phyloP scores from a whole-genome alignment of 202 grass and related monocot genomes.

The Brachypodium distachyon region DNA sequence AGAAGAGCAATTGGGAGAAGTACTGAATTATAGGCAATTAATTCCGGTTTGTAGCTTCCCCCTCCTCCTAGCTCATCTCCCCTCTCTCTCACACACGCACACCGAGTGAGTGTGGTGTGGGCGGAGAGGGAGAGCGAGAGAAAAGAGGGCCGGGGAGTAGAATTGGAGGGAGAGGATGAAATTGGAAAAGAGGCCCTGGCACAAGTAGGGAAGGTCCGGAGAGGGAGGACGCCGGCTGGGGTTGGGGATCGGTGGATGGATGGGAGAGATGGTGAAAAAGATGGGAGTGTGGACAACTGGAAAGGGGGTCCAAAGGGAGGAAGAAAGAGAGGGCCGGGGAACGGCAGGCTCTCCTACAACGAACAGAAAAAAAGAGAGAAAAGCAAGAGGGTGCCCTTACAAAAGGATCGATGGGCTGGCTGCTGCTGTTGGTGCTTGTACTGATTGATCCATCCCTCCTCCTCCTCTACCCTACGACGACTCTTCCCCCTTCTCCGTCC shows the following conservation, averaged over 20 bases:
- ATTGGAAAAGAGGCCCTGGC: conserved; percentile 29
- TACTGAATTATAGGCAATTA: conserved; percentile 30
- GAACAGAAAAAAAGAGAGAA: background rate
- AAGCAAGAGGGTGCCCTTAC: background rate
- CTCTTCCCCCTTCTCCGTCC: background rate
- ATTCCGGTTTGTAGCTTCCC: background rate
- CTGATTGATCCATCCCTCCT: background rate
- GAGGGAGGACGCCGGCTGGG: background rate
- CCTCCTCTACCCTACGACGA: background rate
- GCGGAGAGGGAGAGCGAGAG: background rate
- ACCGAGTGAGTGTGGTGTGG: conserved; percentile 24
- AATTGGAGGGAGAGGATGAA: conserved; percentile 45
- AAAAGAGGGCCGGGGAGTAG: background rate
- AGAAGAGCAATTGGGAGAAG: conserved; percentile 11
- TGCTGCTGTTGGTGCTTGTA: background rate
- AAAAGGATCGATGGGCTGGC: conserved; percentile 5
- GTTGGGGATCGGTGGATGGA: background rate
- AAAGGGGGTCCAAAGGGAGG: conserved; percentile 35
- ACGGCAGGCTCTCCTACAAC: background rate
- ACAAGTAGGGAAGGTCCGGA: conserved; percentile 34
- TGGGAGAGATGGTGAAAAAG: conserved; percentile 63
- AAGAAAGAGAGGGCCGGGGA: conserved; percentile 12
- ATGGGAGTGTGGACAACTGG: conserved; percentile 44
- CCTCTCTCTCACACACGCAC: conserved; percentile 43
- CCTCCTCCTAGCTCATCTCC: background rate